Evolutionary conservation across 768 basidiomycete species (phyloP), one percentile per base, ranked within the genome.

Genomic region (Trametes punicea): DNA sequence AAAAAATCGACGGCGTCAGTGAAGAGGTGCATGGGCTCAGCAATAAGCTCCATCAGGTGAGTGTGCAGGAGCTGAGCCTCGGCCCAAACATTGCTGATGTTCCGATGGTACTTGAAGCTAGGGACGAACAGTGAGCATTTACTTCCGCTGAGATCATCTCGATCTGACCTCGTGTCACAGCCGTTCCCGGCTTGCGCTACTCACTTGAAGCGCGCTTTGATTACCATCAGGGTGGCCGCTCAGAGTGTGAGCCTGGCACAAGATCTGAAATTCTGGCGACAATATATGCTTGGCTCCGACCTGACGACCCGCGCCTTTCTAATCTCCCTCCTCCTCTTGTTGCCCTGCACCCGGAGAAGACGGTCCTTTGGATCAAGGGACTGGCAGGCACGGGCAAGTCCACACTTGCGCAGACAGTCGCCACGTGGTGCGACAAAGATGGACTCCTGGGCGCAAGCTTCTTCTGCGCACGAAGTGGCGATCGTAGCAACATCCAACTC

Each of bases 351-450:
- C 10, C 18, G 1, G 30, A 34, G n/a, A 31, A 20, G 11, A 18
- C 46, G 7, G 38, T 61, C n/a, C 41, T 44, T 38, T 61, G 59
- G 59, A 26, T 61, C 23, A 51, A 57, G 23, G 56, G 57, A 13
- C 26, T 58, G 41, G 59, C 56, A 2, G 59, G 59, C 7, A 48
- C 49, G 26, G 59, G 59, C 11, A 61, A 61, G 26, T 39, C 57
- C 6, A 59, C 56, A 3, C 33, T 61, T 8, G 56, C 59, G 7
- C 38, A 51, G 27, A 57, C 48, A 2, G n/a, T 61, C 25, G 50
- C 49, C 16, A 21, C 45, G 8, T 18, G 44, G 26, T 36, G 23
- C 9, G 23, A 51, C 20, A 42, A 45, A 7, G 36, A 53, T 2
- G 34, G 38, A 10, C 31, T 46, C 18, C 56, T 61, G 16, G 59